Base-by-base conservation (phyloP, 257 asterid species). In the Misopates orontium region DNA sequence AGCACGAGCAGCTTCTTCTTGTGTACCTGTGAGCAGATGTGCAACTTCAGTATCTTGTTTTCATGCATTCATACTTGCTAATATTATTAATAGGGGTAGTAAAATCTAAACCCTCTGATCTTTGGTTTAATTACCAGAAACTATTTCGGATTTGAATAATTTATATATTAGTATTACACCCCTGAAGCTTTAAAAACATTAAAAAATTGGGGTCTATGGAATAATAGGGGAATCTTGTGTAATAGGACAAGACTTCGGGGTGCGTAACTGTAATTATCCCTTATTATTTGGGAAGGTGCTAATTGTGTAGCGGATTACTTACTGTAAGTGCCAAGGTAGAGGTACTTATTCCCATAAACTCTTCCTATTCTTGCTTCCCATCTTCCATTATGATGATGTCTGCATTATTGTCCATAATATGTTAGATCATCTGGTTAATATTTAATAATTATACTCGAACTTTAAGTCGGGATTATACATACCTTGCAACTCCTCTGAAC, bases 1-100 rank as follows among this genome's bases (percentile, higher is more conserved):
- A 54, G 89, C 86, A 42, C 71, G 81, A 70, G 89, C 86, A 9
- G 82, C 90, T 39, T 81, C 85, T 73, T 84, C 90, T 78, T 78
- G 83, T 19, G 87, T 81, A 39, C 77, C 89, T 84, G 54, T 32
- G 23, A 20, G 51, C 31, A 24, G 51, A 70, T 8, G 15, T 56
- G 53, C 11, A 5, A 36, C 42, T 36, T 36, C 42, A 36, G 42
- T 36, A 36, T 36, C 42, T 53, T 10, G 49, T 12, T 54, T 20
- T 21, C n/a, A 49, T 48, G 49, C 39, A 20, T 10, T 28, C 62
- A 39, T 10, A 14, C 13, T 18, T 10, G 10, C 10, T 5, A 15
- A 31, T 47, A 48, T 9, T 22, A 17, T 28, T 3, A 7, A 28
- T 28, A 3, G 7, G 4, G 3, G 36, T 28, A 28, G n/a, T n/a